Conservation (phyloP, 371 early-diverging fungal species). For the Mortierella sp. region DNA sequence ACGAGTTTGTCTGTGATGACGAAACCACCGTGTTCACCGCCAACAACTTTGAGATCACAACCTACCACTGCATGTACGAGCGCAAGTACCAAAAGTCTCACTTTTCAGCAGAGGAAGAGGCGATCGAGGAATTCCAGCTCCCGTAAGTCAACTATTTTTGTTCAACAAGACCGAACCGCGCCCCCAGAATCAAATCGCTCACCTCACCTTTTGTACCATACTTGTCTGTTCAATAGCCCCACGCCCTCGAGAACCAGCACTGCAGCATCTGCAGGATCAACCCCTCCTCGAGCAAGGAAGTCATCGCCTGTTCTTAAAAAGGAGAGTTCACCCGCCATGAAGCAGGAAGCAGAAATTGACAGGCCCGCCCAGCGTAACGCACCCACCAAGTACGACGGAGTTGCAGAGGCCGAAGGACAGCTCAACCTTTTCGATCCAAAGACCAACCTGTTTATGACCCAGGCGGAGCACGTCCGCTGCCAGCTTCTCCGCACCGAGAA, state of each 20-base stretch:
- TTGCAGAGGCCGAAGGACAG: conserved; percentile 61
- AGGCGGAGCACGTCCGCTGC: conserved; percentile 60
- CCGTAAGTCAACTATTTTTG: conserved; percentile 28
- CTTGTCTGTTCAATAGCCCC: background rate
- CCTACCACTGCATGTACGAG: conserved; percentile 80
- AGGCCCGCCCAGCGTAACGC: conserved; percentile 27
- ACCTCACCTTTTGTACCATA: background rate
- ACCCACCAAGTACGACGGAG: conserved; percentile 27
- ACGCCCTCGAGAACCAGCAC: background rate
- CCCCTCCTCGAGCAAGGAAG: conserved; percentile 13
- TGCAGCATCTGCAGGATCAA: background rate
- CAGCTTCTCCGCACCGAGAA: conserved; percentile 59
- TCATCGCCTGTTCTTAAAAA: conserved; percentile 24
- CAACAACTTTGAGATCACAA: conserved; percentile 69
- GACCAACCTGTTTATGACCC: conserved; percentile 61
- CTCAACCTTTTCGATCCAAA: conserved; percentile 70
- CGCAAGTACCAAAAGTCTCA: conserved; percentile 63
- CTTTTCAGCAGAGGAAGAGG: conserved; percentile 69
- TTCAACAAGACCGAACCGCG: background rate
- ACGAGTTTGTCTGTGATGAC: conserved; percentile 63
- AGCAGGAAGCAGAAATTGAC: conserved; percentile 20
- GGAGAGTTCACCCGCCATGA: conserved; percentile 18
- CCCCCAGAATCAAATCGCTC: background rate
- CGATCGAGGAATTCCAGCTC: conserved; percentile 64
- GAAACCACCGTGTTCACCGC: conserved; percentile 55